Conservation (phyloP, 306 rosid genomes). For the Acacia melanoxylon region DNA sequence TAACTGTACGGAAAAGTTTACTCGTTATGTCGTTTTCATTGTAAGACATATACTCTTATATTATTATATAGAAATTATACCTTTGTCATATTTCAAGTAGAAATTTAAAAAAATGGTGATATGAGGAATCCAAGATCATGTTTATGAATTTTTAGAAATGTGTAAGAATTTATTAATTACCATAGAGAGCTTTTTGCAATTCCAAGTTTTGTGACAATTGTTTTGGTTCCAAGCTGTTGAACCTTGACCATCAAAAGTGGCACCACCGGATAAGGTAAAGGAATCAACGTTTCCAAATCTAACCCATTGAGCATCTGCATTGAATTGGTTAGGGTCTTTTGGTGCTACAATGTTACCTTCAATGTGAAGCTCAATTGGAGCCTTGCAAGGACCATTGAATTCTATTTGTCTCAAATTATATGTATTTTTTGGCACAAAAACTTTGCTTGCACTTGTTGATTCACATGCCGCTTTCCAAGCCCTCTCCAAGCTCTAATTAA, state of each 20-base stretch:
- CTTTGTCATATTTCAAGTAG: no score
- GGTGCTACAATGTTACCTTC: background rate
- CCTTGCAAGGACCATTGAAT: background rate
- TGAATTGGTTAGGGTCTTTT: background rate
- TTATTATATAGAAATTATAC: no score
- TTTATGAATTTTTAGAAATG: background rate
- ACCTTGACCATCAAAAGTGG: background rate
- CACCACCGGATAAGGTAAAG: background rate
- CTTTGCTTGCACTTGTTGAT: background rate
- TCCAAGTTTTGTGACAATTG: background rate
- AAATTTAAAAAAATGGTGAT: background rate
- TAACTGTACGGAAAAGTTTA: accelerated
- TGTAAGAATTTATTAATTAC: background rate
- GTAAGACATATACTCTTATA: no score
- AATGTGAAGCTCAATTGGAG: background rate
- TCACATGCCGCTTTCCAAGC: background rate
- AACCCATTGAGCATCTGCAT: background rate
- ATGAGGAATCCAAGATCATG: no score
- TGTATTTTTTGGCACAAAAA: no score
- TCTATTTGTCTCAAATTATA: no score
- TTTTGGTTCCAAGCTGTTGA: background rate
- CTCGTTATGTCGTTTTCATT: background rate
- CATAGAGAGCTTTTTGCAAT: background rate
- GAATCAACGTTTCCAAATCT: background rate
- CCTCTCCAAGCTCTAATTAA: background rate